These are phyloP conservation scores for Pseudohalonectria lignicola DNA, from an alignment of 2,329 filamentous ascomycete genomes.

Conservation along the genomic window DNA sequence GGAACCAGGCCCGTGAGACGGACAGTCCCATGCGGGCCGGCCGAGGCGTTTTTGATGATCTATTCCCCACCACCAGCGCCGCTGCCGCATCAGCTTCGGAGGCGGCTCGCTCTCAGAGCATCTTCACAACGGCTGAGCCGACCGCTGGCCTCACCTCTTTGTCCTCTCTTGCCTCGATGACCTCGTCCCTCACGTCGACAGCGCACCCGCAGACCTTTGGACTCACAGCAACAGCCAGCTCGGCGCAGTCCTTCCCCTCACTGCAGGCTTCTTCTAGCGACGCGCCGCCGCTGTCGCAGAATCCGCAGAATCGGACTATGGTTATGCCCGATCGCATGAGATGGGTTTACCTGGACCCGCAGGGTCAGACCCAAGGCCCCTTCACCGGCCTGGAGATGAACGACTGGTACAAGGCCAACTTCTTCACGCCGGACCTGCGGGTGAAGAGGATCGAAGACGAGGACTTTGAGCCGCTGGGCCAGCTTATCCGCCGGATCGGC, in stretches of 20 bases:
- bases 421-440: constrained; percentile 88
- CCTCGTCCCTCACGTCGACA: too few species aligned
- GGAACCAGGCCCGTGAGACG: constrained; percentile 41
- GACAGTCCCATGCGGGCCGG: constrained; percentile 47
- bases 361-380: constrained; percentile 83
- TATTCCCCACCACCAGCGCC: constrained; percentile 5
- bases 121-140: constrained; percentile 8
- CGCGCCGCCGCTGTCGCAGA: too few species aligned
- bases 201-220: constrained; percentile 18
- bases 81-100: too few species aligned
- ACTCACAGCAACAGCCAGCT: constrained; percentile 2
- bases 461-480: constrained; percentile 90
- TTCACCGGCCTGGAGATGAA: constrained; percentile 98
- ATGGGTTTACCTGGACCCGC: constrained; percentile 95
- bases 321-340: constrained; percentile 99
- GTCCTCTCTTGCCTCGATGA: too few species aligned
- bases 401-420: constrained; percentile 98
- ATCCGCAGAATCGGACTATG: constrained; percentile 59
- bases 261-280: not conserved
- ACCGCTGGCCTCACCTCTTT: constrained; percentile 10
- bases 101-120: constrained; percentile 1
- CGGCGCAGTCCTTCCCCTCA: constrained; percentile 4
- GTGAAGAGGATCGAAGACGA: constrained; percentile 91
- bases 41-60: constrained; percentile 11
- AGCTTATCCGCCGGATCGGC: constrained; percentile 88